Evolutionary conservation across 345 rosid species (phyloP), one percentile per base, ranked within the genome.

Genomic region (Leavenworthia alabamica): DNA sequence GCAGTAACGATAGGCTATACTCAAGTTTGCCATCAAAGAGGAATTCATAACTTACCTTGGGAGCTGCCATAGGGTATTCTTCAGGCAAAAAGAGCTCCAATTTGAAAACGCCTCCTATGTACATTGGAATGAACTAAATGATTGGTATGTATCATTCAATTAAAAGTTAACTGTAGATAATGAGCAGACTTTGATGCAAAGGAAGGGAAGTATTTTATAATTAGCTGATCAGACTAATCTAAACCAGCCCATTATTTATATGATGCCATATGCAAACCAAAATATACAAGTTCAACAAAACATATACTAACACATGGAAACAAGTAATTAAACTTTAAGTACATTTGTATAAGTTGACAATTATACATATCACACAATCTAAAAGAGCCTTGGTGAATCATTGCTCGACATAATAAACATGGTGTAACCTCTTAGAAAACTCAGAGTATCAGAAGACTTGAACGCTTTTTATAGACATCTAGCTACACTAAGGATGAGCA

Each of bases 21-120:
- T 46, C 49, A 66, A 56, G 26, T 37, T 37, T 46, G 45, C 29
- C 46, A 35, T 17, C 3, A n/a, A 24, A 64, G 15, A 4, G 8
- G 29, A 27, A 40, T 28, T 46, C 42, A 28, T 20, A 28, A 37
- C 15, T 13, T 24, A 92, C 98, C 96, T 92, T 92, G 32, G 98
- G 99, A 26, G 99, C 97, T 29, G 99, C 89, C 97, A 94, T 94
- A 32, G 99, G 99, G 80, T 94, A 94, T 71, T 94, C 99, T 83
- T 94, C 99, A 16, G 99, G 99, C 64, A 94, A 80, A 80, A 94
- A 94, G 56, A 94, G 80, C 70, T 94, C 99, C 90, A 94, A 78
- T 80, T 94, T 94, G 87, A 94, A 94, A 52, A 94, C 97, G 13
- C 99, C 99, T 29, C 97, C 97, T 93, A 75, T n/a, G n/a, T 19